These are phyloP conservation scores for Pseudogymnoascus sp. DNA, from an alignment of 2,329 filamentous ascomycete species.

Conservation along the genomic window DNA sequence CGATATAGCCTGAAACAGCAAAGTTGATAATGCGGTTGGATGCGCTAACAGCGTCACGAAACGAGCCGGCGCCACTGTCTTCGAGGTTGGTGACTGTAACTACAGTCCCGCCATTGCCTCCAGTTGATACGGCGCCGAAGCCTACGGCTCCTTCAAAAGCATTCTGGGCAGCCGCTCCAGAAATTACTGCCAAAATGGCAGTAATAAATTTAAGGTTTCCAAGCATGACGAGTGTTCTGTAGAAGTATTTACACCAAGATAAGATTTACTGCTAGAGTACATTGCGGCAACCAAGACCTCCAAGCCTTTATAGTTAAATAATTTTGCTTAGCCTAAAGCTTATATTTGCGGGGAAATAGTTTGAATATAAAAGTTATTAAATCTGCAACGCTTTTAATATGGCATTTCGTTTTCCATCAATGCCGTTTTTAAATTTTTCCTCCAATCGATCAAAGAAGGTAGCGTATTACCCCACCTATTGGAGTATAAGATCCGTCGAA, in stretches of 20 bases:
- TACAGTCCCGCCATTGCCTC: slow-evolving; percentile 35
- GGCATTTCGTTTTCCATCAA: background rate
- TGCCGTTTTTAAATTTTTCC: background rate
- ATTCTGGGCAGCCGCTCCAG: background rate
- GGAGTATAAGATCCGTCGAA: background rate
- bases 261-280: background rate
- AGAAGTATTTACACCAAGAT: background rate
- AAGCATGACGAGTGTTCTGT: background rate
- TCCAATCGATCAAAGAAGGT: background rate
- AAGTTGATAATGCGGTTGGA: slow-evolving; percentile 38
- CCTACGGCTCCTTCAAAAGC: slow-evolving; percentile 41
- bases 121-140: slow-evolving; percentile 38
- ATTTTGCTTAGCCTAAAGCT: background rate
- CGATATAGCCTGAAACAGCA: slow-evolving; percentile 37
- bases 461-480: background rate
- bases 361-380: background rate
- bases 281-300: background rate
- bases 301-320: background rate
- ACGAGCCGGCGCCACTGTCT: slow-evolving; percentile 37
- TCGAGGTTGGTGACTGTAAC: slow-evolving; percentile 39
- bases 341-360: background rate
- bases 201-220: background rate
- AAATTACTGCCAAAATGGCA: background rate
- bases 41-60: slow-evolving; percentile 39
- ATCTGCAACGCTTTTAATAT: background rate